Evolutionary conservation across 1,139 yeast species (phyloP), one percentile per base, ranked within the genome.

Genomic region (Scheffersomyces parashehatae): DNA sequence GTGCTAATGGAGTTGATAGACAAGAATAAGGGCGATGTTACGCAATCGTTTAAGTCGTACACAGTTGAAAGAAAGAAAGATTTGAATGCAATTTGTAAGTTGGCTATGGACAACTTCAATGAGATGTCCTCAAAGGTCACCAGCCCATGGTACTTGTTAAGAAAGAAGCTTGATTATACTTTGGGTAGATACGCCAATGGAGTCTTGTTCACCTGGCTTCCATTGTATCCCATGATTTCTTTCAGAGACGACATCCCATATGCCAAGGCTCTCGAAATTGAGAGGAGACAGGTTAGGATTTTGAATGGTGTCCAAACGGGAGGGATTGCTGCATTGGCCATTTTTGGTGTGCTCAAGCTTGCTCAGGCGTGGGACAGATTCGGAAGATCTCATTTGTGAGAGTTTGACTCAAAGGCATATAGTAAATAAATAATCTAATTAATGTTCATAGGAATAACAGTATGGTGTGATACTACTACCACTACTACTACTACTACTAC

Each of bases 41-140:
- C 58, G 2, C 52, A 54, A 1, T 85, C 93, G 0, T 85, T 90
- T 54, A 66, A 65, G 24, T 61, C 65, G 38, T 91, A 88, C 62
- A 74, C 89, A 0, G 58, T 51, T 5, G 59, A 62, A 0, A 77
- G 98, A 53, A 79, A 80, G 46, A 64, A 74, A 16, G 97, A 91
- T 56, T 70, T 89, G 35, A 72, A 75, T 31, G 85, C 97, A 1
- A 91, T 91, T 45, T 77, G 87, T 50, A 79, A 85, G 50, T 72
- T 91, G 45, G 95, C 97, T 0, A 74, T 87, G 69, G 83, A 80
- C 46, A 91, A 91, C 60, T 91, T 87, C 67, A 71, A 77, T 44
- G 97, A 90, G 60, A 91, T 91, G 97, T 83, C 96, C 3, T 82
- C 87, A 41, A 82, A 84, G 40, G 97, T 91, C 24, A 79, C 83